These are phyloP conservation scores for Tripterygium wilfordii DNA, from an alignment of 177 flowering plant species.

Conservation along the genomic window DNA sequence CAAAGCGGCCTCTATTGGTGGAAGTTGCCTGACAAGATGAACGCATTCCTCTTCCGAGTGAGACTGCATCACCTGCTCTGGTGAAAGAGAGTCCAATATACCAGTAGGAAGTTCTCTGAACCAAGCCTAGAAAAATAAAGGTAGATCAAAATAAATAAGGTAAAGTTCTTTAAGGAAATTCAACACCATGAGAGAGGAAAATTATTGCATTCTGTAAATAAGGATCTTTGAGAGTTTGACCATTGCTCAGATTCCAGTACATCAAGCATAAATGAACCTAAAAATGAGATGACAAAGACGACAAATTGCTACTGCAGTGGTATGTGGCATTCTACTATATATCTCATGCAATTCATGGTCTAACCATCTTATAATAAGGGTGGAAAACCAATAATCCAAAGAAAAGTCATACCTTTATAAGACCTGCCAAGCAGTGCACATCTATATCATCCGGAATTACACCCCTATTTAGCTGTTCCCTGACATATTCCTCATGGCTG, in stretches of 20 bases:
- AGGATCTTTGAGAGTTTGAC: too few species aligned
- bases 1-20: constrained; percentile 74
- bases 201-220: too few species aligned
- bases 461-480: constrained; percentile 78
- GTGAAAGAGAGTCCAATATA: constrained; percentile 66
- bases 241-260: too few species aligned
- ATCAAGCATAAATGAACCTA: too few species aligned
- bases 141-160: not conserved
- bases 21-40: constrained; percentile 60
- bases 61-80: constrained; percentile 80
- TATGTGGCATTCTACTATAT: too few species aligned
- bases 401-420: constrained; percentile 55
- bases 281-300: too few species aligned
- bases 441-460: constrained; percentile 67
- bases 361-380: too few species aligned
- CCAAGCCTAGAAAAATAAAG: constrained; percentile 60
- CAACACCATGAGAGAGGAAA: too few species aligned
- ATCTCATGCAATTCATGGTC: too few species aligned
- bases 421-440: constrained; percentile 86
- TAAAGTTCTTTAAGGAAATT: too few species aligned
- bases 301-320: too few species aligned
- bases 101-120: constrained; percentile 89
- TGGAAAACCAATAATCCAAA: too few species aligned
- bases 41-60: constrained; percentile 73
- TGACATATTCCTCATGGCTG: constrained; percentile 72